phyloP scores from a whole-genome alignment of 768 basidiomycete genomes.

The Tricholoma matsutake region DNA sequence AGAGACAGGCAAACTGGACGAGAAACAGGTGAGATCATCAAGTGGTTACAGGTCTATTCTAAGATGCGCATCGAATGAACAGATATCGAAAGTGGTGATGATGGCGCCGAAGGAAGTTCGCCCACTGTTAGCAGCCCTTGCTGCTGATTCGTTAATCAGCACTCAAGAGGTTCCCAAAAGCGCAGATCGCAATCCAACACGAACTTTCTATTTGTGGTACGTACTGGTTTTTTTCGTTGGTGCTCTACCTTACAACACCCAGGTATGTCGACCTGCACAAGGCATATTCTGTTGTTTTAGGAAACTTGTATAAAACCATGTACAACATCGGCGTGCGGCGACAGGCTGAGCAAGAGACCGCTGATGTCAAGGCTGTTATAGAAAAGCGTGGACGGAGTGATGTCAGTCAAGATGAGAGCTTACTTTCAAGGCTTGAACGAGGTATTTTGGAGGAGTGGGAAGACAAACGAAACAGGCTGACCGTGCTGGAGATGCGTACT shows the following conservation, averaged over 20 bases:
- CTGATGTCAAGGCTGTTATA: constrained; percentile 66
- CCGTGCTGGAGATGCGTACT: constrained; percentile 78
- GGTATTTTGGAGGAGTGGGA: constrained; percentile 75
- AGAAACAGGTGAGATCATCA: constrained; percentile 69
- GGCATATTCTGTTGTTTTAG: constrained; percentile 74
- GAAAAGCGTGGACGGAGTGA: constrained; percentile 80
- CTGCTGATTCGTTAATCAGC: constrained; percentile 79
- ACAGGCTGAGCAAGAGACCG: constrained; percentile 67
- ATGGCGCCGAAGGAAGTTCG: constrained; percentile 87
- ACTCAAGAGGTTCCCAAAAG: constrained; percentile 92
- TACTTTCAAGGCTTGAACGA: constrained; percentile 73
- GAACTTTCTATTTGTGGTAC: constrained; percentile 92
- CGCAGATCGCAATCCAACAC: constrained; percentile 83
- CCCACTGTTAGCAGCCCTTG: constrained; percentile 72
- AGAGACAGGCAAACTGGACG: constrained; percentile 88
- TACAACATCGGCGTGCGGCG: constrained; percentile 80
- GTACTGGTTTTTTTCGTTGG: constrained; percentile 8
- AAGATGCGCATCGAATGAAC: background rate
- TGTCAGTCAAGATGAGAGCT: constrained; percentile 69
- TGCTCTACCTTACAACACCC: constrained; percentile 4
- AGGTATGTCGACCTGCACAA: constrained; percentile 91
- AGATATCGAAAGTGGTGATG: constrained; percentile 95
- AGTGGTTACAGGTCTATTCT: background rate
- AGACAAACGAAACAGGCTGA: constrained; percentile 67
- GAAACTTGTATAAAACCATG: constrained; percentile 83